Evolutionary conservation across 805 yeast species (phyloP).

Genomic region (Candida alai): DNA sequence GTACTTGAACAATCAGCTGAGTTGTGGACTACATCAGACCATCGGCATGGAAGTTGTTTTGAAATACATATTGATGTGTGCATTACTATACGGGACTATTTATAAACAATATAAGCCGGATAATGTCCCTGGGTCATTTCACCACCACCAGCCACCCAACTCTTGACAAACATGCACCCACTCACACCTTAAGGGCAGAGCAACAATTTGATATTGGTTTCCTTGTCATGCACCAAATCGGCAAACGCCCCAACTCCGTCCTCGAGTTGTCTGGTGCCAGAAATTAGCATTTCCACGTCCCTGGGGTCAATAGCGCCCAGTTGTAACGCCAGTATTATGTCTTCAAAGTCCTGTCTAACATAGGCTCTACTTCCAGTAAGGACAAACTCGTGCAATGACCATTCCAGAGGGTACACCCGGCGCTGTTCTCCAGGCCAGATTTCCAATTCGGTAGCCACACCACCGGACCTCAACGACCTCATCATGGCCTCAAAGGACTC

Average conservation of each 20-base stretch:
- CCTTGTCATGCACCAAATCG: slow-evolving; percentile 49
- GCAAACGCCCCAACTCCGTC: slow-evolving; percentile 51
- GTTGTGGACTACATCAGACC: too few species aligned
- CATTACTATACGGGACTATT: too few species aligned
- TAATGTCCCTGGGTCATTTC: too few species aligned
- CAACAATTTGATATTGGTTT: slow-evolving; percentile 49
- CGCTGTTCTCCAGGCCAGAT: slow-evolving; percentile 56
- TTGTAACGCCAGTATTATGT: slow-evolving; percentile 37
- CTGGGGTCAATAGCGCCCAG: slow-evolving; percentile 22
- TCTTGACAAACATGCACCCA: not conserved
- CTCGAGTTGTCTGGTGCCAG: slow-evolving; percentile 48
- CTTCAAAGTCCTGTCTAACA: slow-evolving; percentile 51
- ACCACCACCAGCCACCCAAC: too few species aligned
- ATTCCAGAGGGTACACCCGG: slow-evolving; percentile 49
- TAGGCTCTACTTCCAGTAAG: slow-evolving; percentile 62
- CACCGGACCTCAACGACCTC: slow-evolving; percentile 46
- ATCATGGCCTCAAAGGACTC: slow-evolving; percentile 50
- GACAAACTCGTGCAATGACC: slow-evolving; percentile 50
- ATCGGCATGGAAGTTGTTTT: too few species aligned
- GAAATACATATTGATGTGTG: too few species aligned
- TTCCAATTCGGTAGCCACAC: slow-evolving; percentile 57
- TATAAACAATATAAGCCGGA: too few species aligned
- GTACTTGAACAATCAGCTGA: not conserved
- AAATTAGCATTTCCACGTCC: slow-evolving; percentile 44
- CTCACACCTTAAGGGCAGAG: slow-evolving; percentile 28